Evolutionary conservation across 257 asterid genomes (phyloP), one percentile per base, ranked within the genome.

Genomic region (Eustoma russellianum): DNA sequence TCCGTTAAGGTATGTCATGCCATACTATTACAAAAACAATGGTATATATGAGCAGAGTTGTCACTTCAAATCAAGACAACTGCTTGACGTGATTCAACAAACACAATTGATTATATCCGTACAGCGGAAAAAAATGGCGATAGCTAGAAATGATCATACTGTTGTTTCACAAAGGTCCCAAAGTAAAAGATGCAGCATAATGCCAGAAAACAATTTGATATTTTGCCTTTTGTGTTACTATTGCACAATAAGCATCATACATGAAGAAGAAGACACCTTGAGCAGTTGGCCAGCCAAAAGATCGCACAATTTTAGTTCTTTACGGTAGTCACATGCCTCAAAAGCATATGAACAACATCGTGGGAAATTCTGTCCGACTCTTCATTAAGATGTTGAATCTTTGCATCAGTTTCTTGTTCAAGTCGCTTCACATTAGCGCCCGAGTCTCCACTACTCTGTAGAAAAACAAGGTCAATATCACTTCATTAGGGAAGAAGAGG

Each of bases 391-490:
- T 87, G 79, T 18, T 61, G 34, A 61, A 91, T 87, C 76, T 91
- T 91, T 18, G 47, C 83, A 0, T 61, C 78, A 0, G 96, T 91
- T 71, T 91, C 98, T 59, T 48, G 62, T 49, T 84, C 98, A 48
- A 91, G 95, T 48, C 96, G 95, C 75, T 87, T 91, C 65, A 84
- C 94, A 59, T 86, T 90, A 61, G 94, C 96, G 61, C 96, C 96
- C 0, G 76, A 69, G 52, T 74, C 80, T 50, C 80, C 79, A 16
- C 74, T 68, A 52, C 44, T 62, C 74, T 68, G 69, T 33, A 38
- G n/a, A 38, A 56, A 28, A 53, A 61, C 6, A 24, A 15, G 50
- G 3, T 48, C 7, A 40, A 16, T 16, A 28, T 56, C 38, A 17
- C 50, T 38, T 38, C 14, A 63, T 9, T 13, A n/a, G 43, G 0